phyloP scores from a whole-genome alignment of 169 alveolate species.

The Plasmodium chabaudi region DNA sequence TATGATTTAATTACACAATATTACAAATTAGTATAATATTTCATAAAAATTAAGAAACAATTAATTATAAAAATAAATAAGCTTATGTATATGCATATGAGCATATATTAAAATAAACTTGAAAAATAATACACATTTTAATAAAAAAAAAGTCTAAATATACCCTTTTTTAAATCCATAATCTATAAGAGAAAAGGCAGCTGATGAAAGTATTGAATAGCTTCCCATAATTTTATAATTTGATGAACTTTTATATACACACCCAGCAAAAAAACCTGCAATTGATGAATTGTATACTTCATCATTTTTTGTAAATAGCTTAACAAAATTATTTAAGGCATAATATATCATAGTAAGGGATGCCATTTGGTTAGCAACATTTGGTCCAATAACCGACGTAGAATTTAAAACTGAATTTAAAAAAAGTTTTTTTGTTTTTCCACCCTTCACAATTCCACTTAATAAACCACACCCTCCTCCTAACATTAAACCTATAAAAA shows the following conservation, averaged over 20 bases:
- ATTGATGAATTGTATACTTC: constrained; percentile 83
- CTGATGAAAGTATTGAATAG: constrained; percentile 81
- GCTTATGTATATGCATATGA: constrained; percentile 1
- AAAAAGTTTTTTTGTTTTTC: constrained; percentile 87
- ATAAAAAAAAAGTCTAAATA: constrained; percentile 13
- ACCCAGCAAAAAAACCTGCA: constrained; percentile 91
- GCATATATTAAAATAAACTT: neutral
- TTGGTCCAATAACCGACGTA: constrained; percentile 88
- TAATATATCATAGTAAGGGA: constrained; percentile 88
- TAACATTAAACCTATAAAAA: constrained; percentile 83
- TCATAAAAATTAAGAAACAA: neutral
- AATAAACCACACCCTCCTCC: constrained; percentile 90
- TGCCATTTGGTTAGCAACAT: constrained; percentile 87
- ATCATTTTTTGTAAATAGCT: constrained; percentile 77
- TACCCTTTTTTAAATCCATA: constrained; percentile 81
- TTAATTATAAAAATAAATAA: constrained; percentile 2
- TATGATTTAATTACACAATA: too few species aligned
- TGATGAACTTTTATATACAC: constrained; percentile 85
- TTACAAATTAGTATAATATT: neutral
- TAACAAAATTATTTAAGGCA: constrained; percentile 84
- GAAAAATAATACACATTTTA: neutral
- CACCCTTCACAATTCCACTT: constrained; percentile 90
- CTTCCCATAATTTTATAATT: constrained; percentile 78
- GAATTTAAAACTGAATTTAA: constrained; percentile 88
- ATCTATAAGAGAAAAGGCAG: constrained; percentile 82